These are phyloP conservation scores for Litsea cubeba DNA, from an alignment of 164 flowering plant genomes.

Conservation along the genomic window DNA sequence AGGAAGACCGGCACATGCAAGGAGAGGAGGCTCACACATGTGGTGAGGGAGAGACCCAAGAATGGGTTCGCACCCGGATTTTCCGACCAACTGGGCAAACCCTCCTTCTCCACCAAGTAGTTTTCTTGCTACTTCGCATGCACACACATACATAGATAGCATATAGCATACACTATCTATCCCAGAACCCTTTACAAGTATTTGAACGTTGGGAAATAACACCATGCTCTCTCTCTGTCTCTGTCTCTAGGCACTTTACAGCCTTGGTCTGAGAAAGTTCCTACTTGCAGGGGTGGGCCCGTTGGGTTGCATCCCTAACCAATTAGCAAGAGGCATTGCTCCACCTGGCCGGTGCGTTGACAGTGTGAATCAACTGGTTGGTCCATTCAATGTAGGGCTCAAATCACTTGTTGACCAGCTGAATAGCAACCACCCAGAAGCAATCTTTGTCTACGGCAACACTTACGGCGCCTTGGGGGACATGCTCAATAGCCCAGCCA, in stretches of 20 bases:
- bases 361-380: conserved; percentile 54
- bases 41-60: no score
- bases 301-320: conserved; percentile 74
- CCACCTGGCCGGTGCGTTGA: conserved; percentile 50
- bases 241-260: conserved; percentile 45
- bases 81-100: no score
- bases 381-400: conserved; percentile 54
- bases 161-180: not conserved
- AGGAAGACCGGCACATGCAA: no score
- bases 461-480: conserved; percentile 53
- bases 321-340: conserved; percentile 43
- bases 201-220: not conserved
- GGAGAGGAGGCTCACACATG: no score
- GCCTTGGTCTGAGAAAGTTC: conserved; percentile 71
- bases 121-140: no score
- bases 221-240: not conserved
- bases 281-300: conserved; percentile 62
- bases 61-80: no score
- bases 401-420: conserved; percentile 45
- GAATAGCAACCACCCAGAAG: conserved; percentile 44
- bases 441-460: conserved; percentile 52
- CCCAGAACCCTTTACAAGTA: not conserved
- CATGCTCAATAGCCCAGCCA: conserved; percentile 53
- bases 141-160: not conserved
- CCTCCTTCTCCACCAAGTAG: no score